Conservation (phyloP, 306 rosid genomes). For the Pyrus pyrifolia region DNA sequence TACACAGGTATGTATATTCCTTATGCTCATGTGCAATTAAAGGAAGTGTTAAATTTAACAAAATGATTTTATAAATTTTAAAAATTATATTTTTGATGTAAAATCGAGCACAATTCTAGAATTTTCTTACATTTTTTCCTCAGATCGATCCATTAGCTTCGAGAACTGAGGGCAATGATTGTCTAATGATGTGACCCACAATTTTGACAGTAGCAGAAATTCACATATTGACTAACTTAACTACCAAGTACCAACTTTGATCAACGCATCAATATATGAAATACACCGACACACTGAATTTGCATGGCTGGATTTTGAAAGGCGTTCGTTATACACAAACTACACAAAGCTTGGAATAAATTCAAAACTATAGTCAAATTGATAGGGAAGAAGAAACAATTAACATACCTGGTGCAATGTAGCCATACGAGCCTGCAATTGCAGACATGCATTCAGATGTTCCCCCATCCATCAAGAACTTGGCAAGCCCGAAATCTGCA, state of each 20-base stretch:
- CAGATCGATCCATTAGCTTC: background rate
- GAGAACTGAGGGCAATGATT: background rate
- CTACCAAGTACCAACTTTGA: background rate
- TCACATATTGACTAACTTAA: slow-evolving; percentile 28
- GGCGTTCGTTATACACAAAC: background rate
- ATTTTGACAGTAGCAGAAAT: background rate
- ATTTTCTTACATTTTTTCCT: background rate
- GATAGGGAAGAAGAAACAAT: background rate
- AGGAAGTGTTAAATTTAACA: background rate
- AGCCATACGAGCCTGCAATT: slow-evolving; percentile 86
- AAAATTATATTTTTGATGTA: background rate
- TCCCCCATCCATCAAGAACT: slow-evolving; percentile 68
- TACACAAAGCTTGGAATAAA: background rate
- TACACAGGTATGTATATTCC: background rate
- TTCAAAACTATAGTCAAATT: too few relatives aligned
- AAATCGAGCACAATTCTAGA: too few relatives aligned
- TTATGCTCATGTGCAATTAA: background rate
- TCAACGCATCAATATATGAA: background rate
- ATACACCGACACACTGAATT: background rate
- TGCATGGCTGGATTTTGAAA: too few relatives aligned
- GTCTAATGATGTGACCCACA: background rate
- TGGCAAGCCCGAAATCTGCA: slow-evolving; percentile 86
- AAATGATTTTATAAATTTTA: background rate
- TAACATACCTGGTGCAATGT: slow-evolving; percentile 87
- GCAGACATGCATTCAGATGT: slow-evolving; percentile 84